Evolutionary conservation across 768 basidiomycete species (phyloP).

Genomic region (Pulveroboletus frians): DNA sequence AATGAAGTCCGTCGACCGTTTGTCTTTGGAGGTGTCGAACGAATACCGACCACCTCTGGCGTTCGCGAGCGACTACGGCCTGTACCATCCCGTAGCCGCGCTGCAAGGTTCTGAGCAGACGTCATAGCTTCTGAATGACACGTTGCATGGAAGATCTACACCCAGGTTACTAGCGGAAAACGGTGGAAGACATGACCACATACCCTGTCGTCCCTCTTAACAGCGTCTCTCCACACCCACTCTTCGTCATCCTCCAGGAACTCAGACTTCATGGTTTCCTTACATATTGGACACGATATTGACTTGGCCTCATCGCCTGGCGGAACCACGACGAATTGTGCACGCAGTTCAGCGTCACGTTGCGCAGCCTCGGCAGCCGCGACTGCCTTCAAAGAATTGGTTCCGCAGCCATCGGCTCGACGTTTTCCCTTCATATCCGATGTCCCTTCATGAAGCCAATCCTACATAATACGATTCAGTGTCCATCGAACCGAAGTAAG

Average conservation of each 20-base stretch:
- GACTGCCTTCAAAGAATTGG: slow-evolving; percentile 50
- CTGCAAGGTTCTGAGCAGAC: slow-evolving; percentile 61
- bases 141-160: slow-evolving; percentile 88
- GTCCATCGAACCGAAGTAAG: not conserved
- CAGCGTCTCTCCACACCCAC: slow-evolving; percentile 95
- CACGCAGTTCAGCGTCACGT: slow-evolving; percentile 69
- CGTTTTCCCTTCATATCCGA: slow-evolving; percentile 66
- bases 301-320: slow-evolving; percentile 79
- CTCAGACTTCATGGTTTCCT: slow-evolving; percentile 86
- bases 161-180: slow-evolving; percentile 3
- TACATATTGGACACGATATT: slow-evolving; percentile 92
- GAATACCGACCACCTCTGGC: slow-evolving; percentile 49
- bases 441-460: slow-evolving; percentile 77
- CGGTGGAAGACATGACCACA: slow-evolving; percentile 22
- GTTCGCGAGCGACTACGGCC: slow-evolving; percentile 69
- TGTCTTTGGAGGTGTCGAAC: slow-evolving; percentile 36
- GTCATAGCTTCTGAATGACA: slow-evolving; percentile 79
- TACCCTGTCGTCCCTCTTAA: slow-evolving; percentile 79
- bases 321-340: slow-evolving; percentile 84
- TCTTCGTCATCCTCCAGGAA: slow-evolving; percentile 95
- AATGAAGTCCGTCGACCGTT: slow-evolving; percentile 32
- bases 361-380: slow-evolving; percentile 63
- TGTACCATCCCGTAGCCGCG: slow-evolving; percentile 60
- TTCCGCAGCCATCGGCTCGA: slow-evolving; percentile 47
- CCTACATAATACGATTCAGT: slow-evolving; percentile 42